Evolutionary conservation across 2,329 filamentous ascomycete species (phyloP).

Genomic region (Apiospora rasikravindrae): DNA sequence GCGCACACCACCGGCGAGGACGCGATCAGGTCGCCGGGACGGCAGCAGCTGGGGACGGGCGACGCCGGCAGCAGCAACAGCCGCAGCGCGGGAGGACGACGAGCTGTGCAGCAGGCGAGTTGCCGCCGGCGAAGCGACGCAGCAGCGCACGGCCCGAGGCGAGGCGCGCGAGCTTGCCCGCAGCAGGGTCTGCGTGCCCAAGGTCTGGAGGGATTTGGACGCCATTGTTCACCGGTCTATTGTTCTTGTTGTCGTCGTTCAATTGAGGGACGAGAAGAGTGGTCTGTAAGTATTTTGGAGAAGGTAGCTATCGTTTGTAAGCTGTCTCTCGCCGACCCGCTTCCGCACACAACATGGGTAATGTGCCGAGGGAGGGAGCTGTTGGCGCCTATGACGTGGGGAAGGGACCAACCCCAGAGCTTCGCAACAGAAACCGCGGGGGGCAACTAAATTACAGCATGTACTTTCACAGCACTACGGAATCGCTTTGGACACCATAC

Average conservation of each 20-base stretch:
- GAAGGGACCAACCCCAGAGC: background rate
- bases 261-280: background rate
- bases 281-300: background rate
- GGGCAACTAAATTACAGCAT: background rate
- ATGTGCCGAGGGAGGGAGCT: background rate
- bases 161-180: background rate
- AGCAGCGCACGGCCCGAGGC: background rate
- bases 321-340: background rate
- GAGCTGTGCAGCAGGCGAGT: slow-evolving; percentile 24
- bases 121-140: slow-evolving; percentile 22
- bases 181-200: background rate
- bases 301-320: background rate
- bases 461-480: background rate
- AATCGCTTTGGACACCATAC: background rate
- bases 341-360: background rate
- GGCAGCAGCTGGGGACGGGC: background rate
- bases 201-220: background rate
- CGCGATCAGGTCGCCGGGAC: background rate
- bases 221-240: background rate
- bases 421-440: background rate
- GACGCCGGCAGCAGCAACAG: slow-evolving; percentile 6
- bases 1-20: slow-evolving; percentile 22
- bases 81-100: slow-evolving; percentile 18
- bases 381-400: background rate
- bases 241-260: background rate